A percentile compares a stretch with the other conserved stretches of the same genome.
Conservation (phyloP, 2,329 filamentous ascomycete species). For the Orbilia quercus region DNA sequence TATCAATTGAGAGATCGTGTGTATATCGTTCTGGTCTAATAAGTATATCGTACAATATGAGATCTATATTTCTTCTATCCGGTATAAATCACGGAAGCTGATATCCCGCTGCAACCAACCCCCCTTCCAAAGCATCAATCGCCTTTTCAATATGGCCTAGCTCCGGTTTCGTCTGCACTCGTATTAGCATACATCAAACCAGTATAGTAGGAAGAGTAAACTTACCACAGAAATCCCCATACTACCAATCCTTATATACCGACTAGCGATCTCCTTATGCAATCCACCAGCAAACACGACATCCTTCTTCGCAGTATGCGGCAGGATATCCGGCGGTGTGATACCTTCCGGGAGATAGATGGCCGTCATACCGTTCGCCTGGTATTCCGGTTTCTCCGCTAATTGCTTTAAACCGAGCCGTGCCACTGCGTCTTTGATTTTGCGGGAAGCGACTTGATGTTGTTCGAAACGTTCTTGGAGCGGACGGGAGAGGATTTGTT, state of each 20-base stretch:
- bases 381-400: conserved; percentile 84
- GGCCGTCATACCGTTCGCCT: conserved; percentile 97
- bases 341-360: conserved; percentile 91
- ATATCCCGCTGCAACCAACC: conserved; percentile 78
- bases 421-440: conserved; percentile 83
- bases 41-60: conserved; percentile 22
- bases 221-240: conserved; percentile 92
- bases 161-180: conserved; percentile 80
- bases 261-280: conserved; percentile 92
- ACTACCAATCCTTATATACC: conserved; percentile 95
- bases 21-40: conserved; percentile 5
- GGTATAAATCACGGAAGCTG: conserved; percentile 62
- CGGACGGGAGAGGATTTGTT: conserved; percentile 83
- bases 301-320: conserved; percentile 83
- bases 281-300: conserved; percentile 95
- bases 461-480: conserved; percentile 83
- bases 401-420: conserved; percentile 88
- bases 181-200: too few relatives aligned
- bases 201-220: conserved; percentile 57
- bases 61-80: not conserved
- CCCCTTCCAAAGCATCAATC: conserved; percentile 78
- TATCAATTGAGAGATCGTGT: not conserved
- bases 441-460: conserved; percentile 82
- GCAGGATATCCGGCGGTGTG: conserved; percentile 82
- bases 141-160: conserved; percentile 86